Evolutionary conservation across 768 basidiomycete genomes (phyloP).

Genomic region (Boletales sp.): DNA sequence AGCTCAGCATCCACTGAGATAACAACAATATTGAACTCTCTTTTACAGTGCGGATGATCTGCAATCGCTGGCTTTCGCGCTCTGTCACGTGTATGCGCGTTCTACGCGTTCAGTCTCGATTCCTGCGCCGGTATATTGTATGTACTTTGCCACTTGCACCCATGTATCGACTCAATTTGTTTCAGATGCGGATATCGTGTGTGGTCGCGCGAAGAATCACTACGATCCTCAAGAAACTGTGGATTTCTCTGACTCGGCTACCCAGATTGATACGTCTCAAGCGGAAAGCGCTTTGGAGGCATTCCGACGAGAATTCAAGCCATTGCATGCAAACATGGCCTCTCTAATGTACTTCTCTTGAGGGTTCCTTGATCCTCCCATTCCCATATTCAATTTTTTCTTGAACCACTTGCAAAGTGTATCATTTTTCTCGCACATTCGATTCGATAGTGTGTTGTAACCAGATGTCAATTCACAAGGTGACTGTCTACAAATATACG

Average conservation of each 20-base stretch:
- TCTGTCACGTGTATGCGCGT: constrained; percentile 80
- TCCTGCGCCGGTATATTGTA: constrained; percentile 80
- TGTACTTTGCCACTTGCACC: constrained; percentile 17
- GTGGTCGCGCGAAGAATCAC: constrained; percentile 77
- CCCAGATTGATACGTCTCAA: constrained; percentile 40
- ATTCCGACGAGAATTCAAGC: constrained; percentile 54
- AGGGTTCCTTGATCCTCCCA: background rate
- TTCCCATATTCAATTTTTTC: too few species aligned
- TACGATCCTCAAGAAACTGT: constrained; percentile 63
- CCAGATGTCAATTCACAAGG: too few species aligned
- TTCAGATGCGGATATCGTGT: constrained; percentile 73
- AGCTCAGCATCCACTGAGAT: background rate
- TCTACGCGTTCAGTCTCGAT: constrained; percentile 81
- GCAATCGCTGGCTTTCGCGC: constrained; percentile 67
- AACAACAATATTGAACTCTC: constrained; percentile 5
- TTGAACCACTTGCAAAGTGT: background rate
- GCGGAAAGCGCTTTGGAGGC: constrained; percentile 43
- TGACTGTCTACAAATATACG: constrained; percentile 24
- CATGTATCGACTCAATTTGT: background rate
- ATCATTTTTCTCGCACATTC: background rate
- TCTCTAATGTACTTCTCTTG: constrained; percentile 59
- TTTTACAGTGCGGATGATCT: constrained; percentile 55
- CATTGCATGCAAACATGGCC: constrained; percentile 48
- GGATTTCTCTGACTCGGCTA: constrained; percentile 59
- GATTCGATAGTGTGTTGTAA: constrained; percentile 1